A percentile compares a stretch with the other conserved stretches of the same genome.
Evolutionary conservation across 179 eudicot genomes (phyloP).

Genomic region (Beta macrorhiza): DNA sequence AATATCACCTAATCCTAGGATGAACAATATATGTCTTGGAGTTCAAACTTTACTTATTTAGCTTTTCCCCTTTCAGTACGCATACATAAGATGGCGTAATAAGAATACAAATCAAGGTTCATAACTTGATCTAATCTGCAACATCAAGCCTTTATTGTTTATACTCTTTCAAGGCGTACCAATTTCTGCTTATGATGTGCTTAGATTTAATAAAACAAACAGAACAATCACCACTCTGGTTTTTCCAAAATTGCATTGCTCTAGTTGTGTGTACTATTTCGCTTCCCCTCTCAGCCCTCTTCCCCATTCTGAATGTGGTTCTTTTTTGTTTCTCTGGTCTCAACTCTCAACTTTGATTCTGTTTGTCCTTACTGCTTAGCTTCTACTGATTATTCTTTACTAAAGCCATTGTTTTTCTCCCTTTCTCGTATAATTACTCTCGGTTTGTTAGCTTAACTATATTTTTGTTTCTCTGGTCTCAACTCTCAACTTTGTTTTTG

Average conservation of each 20-base stretch:
- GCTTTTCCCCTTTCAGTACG: background rate
- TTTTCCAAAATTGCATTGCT: background rate
- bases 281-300: background rate
- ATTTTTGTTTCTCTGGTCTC: background rate
- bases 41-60: conserved; percentile 7
- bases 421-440: background rate
- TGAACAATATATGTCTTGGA: background rate
- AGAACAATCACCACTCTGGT: background rate
- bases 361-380: background rate
- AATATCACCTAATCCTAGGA: background rate
- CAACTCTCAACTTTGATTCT: background rate
- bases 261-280: background rate
- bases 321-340: background rate
- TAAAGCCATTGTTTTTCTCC: background rate
- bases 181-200: too few relatives aligned
- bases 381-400: background rate
- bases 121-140: background rate
- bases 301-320: background rate
- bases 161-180: background rate
- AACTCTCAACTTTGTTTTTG: background rate
- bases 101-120: background rate
- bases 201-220: background rate
- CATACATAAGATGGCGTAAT: background rate
- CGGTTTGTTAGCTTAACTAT: background rate
- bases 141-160: background rate